Evolutionary conservation across 371 early-diverging fungal species (phyloP), one percentile per base, ranked within the genome.

Genomic region (Circinella minor): DNA sequence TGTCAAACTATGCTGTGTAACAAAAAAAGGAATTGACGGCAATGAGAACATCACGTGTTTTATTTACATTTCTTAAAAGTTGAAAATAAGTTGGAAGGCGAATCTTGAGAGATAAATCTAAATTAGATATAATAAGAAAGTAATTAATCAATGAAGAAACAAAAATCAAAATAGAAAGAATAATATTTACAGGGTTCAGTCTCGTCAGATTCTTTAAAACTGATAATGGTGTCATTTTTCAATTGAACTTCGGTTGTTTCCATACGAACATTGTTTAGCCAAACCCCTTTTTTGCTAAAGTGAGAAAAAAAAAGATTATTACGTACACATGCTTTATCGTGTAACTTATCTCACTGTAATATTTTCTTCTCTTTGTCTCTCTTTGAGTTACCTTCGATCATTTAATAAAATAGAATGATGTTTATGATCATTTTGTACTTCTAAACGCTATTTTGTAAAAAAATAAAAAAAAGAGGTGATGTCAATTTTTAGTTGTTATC

Each of bases 1-100:
- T 57, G 57, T 57, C 57, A 57, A 57, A 57, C 36, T 27, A 57
- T 57, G 57, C 27, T 27, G 57, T 57, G 57, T 57, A 18, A 57
- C 57, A 47, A 47, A 9, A 3, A 47, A 9, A 27, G 27, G 27
- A 27, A 27, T 27, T 1, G 27, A 27, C 2, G 27, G 27, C 27
- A 27, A 27, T 27, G 27, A 27, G 47, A 47, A 1, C 47, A 9
- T 47, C 55, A 15, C n/a, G 15, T 20, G 7, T 7, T 8, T n/a
- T 15, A 27, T n/a, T 57, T 57, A 57, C 57, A 34, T 57, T n/a
- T 34, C 13, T 18, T 8, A 57, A 13, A 57, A 27, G 34, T 1
- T 27, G 57, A 57, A 57, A 57, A 27, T 57, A 57, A 13, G 57
- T 57, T 57, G 57, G 57, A 34, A 57, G 57, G 5, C 57, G 57